phyloP scores from a whole-genome alignment of 805 yeast species.

The Hanseniaspora valbyensis region DNA sequence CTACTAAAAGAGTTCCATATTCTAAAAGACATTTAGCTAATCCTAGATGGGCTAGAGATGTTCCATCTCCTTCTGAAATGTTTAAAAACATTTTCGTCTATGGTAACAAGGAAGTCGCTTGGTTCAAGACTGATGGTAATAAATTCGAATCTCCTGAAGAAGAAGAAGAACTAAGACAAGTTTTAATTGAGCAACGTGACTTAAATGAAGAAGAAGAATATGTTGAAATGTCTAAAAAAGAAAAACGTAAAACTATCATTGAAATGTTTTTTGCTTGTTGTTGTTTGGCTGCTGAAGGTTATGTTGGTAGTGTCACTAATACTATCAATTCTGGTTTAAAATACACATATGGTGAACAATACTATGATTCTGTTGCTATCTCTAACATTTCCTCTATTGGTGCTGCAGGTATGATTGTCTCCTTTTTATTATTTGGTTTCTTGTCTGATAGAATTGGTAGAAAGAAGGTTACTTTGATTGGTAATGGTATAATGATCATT shows the following conservation, averaged over 20 bases:
- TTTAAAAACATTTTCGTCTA: neutral
- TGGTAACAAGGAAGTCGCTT: constrained; percentile 3
- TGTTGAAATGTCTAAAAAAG: neutral
- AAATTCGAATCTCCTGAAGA: neutral
- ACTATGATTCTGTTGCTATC: constrained; percentile 54
- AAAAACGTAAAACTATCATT: neutral
- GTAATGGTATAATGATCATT: too few relatives aligned
- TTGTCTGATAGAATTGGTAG: too few relatives aligned
- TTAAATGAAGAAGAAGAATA: neutral
- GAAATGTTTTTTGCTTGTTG: constrained; percentile 4
- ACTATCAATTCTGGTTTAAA: constrained; percentile 66
- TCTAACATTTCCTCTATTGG: constrained; percentile 77
- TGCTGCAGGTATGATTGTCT: constrained; percentile 83
- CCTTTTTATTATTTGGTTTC: constrained; percentile 71
- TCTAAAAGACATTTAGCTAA: constrained; percentile 5
- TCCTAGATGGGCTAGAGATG: constrained; percentile 10
- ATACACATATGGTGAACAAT: constrained; percentile 52
- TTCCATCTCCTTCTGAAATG: constrained; percentile 1
- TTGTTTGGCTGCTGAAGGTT: constrained; percentile 81
- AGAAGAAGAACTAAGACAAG: neutral
- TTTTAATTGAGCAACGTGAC: neutral
- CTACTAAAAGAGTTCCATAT: neutral
- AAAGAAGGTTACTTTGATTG: too few relatives aligned
- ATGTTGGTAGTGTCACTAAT: constrained; percentile 72
- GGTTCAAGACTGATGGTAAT: neutral